Percentiles rank a stretch among this genome's conserved stretches.
phyloP scores from a whole-genome alignment of 208 protist species.

The Trypanosoma scelopori region DNA sequence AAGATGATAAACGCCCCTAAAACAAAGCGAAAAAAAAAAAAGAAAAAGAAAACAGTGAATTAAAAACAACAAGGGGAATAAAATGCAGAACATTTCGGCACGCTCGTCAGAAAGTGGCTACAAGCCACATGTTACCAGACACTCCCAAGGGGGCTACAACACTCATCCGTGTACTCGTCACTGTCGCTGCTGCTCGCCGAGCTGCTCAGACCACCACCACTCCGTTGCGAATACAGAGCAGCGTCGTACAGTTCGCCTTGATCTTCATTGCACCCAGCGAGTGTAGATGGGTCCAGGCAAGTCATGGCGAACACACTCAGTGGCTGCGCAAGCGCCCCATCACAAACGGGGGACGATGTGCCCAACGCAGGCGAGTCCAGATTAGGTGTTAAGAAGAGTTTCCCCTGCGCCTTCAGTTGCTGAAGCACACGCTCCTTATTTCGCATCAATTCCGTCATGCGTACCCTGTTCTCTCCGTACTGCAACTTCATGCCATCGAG shows the following conservation, averaged over 20 bases:
- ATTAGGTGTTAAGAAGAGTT: background rate
- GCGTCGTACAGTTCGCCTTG: too few relatives aligned
- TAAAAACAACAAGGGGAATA: too few relatives aligned
- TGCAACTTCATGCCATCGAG: background rate
- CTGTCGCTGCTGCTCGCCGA: conserved; percentile 6
- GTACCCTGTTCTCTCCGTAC: background rate
- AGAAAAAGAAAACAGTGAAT: too few relatives aligned
- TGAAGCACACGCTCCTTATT: background rate
- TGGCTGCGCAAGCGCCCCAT: too few relatives aligned
- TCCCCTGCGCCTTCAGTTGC: background rate
- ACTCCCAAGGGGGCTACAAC: background rate
- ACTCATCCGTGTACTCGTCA: background rate
- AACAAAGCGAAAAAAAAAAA: too few relatives aligned
- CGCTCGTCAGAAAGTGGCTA: background rate
- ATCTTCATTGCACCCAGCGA: too few relatives aligned
- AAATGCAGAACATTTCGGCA: background rate
- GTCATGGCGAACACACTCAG: background rate
- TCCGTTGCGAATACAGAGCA: background rate
- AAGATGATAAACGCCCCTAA: too few relatives aligned
- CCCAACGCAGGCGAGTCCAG: background rate
- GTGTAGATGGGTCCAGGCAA: background rate
- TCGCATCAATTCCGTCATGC: background rate
- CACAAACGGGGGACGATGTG: too few relatives aligned
- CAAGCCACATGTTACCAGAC: background rate
- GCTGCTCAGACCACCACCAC: conserved; percentile 6